Evolutionary conservation across 805 yeast genomes (phyloP), one percentile per base, ranked within the genome.

Genomic region (Hanseniaspora osmophila): DNA sequence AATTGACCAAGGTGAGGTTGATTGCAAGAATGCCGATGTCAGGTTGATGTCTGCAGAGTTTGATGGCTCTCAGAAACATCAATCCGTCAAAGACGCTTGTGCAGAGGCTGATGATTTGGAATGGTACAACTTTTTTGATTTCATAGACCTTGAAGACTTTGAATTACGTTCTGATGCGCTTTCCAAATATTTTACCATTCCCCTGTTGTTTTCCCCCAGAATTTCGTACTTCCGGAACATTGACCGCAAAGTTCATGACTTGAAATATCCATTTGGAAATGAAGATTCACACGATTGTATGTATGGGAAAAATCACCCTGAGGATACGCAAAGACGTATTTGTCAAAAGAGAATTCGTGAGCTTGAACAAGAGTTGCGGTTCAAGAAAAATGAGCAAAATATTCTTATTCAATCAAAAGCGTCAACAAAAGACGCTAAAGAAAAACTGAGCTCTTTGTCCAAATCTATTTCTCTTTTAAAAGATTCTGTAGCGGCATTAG

Each of bases 111-210:
- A 47, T 17, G 33, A 30, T 5, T 30, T 33, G n/a, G n/a, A 27
- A 10, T 87, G 96, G 96, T 67, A 75, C 42, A 94, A 86, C 54
- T 62, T 67, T 18, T 81, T 82, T 47, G 96, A 87, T 57, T 87
- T 74, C 52, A 65, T 74, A 10, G 96, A 87, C 52, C 56, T 86
- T 39, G 84, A 81, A 48, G 64, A 69, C 42, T 57, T 68, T 10
- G 69, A 73, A 5, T 52, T 66, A 1, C 58, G 65, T 5, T 65
- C 56, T 48, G 66, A 51, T 43, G 52, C 65, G 33, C 78, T 78
- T 1, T 33, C 54, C 1, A 61, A 61, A 29, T 61, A 75, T 12
- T 63, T 63, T 40, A 63, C 73, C 1, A 50, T 66, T 6, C 79
- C 80, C 0, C 66, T 76, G 35, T 58, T 70, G 44, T 65, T 52